Percentiles rank a stretch among this genome's conserved stretches.
Conservation (phyloP, 1,139 yeast species). For the Saccharomycopsis crataegensis region DNA sequence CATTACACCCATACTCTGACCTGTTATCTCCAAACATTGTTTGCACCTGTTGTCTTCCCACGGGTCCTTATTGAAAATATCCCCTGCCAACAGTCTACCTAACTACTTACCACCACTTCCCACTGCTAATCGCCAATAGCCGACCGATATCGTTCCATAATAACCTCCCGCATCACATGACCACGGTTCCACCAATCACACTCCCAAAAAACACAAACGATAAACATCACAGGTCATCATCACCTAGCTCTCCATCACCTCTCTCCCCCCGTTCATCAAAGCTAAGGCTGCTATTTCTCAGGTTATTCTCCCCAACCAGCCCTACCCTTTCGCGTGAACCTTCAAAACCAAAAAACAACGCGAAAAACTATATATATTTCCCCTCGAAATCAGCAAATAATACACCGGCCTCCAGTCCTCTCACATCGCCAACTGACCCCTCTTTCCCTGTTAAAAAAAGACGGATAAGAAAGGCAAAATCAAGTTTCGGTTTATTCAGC, state of each 20-base stretch:
- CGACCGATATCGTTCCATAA: too few relatives aligned
- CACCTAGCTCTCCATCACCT: background rate
- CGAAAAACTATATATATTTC: slow-evolving; percentile 5
- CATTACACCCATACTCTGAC: too few relatives aligned
- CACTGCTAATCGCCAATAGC: too few relatives aligned
- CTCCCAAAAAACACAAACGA: background rate
- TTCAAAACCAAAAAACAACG: background rate
- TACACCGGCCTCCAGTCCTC: slow-evolving; percentile 8
- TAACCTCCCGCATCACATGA: background rate
- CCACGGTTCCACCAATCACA: background rate
- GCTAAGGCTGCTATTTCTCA: background rate
- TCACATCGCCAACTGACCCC: slow-evolving; percentile 6
- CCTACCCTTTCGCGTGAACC: background rate
- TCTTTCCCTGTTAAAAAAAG: background rate
- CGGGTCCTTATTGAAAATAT: too few relatives aligned
- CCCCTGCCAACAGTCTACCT: too few relatives aligned
- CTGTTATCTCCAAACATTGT: too few relatives aligned
- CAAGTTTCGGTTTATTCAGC: slow-evolving; percentile 10
- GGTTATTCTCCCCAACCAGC: background rate
- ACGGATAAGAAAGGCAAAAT: slow-evolving; percentile 14
- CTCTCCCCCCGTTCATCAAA: background rate
- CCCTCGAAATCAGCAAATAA: slow-evolving; percentile 9
- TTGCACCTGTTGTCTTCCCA: too few relatives aligned
- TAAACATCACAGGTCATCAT: background rate
- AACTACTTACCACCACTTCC: too few relatives aligned